Evolutionary conservation across 1,284 basidiomycete species (phyloP), one percentile per base, ranked within the genome.

Genomic region (Anthracocystis setariae): DNA sequence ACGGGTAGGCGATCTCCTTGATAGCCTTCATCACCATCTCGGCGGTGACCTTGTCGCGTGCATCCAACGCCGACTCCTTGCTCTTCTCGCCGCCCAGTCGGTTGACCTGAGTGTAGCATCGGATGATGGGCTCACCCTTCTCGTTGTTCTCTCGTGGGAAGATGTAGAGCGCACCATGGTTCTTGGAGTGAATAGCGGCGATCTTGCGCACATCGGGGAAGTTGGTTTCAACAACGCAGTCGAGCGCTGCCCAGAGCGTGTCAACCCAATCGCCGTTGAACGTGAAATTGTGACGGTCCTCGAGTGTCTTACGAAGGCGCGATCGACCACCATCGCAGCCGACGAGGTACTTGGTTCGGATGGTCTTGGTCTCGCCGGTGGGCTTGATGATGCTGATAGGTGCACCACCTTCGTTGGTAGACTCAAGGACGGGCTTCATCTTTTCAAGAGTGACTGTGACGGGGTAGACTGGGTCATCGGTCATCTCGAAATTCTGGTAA

Each of bases 121-220:
- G 87, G 24, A 92, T 87, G 66, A 86, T 86, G 17, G 80, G 79
- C 61, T 81, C 59, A 27, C 81, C 81, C 57, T 77, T 72, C 38
- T 77, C 71, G 72, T 91, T 90, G 10, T 82, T 76, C 53, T 84
- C 83, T 40, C 91, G 87, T 0, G 91, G 91, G 52, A 93, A 91
- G 61, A 91, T 84, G 74, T 83, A 83, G 43, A 82, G 76, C 20
- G 78, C 89, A 92, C 89, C 74, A 88, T 87, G 68, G 65, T 12
- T 80, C 85, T 21, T 58, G 0, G 89, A 90, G 80, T 90, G 90
- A 35, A 90, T 86, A 17, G 88, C 89, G 45, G 86, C 86, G 63
- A 86, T 86, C 70, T 89, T 90, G 29, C 92, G 89, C 66, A 91
- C 89, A 82, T 94, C 92, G 0, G 92, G 92, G 78, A 72, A 59